Evolutionary conservation across 352 stramenopile genomes (phyloP).

Genomic region (Phytophthora sp.): DNA sequence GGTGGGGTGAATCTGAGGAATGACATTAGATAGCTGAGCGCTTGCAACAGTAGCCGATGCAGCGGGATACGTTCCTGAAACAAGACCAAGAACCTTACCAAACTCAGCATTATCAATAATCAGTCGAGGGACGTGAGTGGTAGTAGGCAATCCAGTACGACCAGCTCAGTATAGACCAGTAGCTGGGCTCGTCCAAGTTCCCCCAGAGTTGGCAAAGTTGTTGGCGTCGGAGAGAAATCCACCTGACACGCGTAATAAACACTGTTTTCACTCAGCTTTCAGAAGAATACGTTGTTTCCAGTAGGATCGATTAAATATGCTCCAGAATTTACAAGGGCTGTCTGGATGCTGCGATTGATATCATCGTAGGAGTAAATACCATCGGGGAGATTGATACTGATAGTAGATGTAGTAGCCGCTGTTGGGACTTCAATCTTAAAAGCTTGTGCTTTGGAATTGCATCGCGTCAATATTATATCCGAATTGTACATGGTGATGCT

Average conservation of each 20-base stretch:
- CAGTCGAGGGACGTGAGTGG: conserved; percentile 4
- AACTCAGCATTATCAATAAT: conserved; percentile 13
- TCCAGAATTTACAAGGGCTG: too few species aligned
- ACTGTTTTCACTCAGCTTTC: conserved; percentile 3
- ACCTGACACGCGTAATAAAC: conserved; percentile 9
- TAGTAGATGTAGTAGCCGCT: conserved; percentile 3
- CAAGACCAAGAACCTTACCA: neutral
- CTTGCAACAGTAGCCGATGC: neutral
- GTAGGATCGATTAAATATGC: neutral
- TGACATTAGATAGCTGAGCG: neutral
- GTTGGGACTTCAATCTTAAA: conserved; percentile 14
- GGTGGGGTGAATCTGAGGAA: too few species aligned
- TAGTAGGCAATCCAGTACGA: conserved; percentile 1
- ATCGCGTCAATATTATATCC: conserved; percentile 2
- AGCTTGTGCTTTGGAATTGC: conserved; percentile 1
- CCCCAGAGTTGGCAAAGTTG: neutral
- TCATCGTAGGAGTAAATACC: conserved; percentile 6
- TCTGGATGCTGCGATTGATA: conserved; percentile 8
- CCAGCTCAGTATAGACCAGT: conserved; percentile 2
- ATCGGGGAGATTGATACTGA: neutral
- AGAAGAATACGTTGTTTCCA: conserved; percentile 10
- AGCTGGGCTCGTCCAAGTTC: neutral
- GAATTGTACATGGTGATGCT: neutral
- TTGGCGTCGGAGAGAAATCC: conserved; percentile 1
- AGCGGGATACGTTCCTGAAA: neutral